phyloP scores from a whole-genome alignment of 495 filamentous ascomycete genomes.

The Zalerion maritima region DNA sequence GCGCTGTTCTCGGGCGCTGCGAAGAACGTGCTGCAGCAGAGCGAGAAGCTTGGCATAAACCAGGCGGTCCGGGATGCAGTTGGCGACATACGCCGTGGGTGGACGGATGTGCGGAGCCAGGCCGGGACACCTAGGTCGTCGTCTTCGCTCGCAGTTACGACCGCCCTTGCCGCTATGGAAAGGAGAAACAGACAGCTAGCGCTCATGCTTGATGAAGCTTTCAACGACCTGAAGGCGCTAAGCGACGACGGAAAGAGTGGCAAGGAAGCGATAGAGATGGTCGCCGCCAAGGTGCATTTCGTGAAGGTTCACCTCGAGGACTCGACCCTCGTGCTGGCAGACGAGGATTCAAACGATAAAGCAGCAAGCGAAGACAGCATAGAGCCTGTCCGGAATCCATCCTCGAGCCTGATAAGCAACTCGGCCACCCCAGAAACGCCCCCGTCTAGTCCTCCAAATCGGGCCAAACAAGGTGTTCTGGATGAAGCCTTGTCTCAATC shows the following conservation, averaged over 20 bases:
- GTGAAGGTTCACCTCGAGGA: conserved; percentile 68
- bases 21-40: conserved; percentile 62
- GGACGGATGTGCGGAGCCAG: conserved; percentile 27
- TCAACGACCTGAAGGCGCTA: conserved; percentile 49
- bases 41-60: conserved; percentile 78
- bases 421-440: too few species aligned
- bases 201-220: conserved; percentile 52
- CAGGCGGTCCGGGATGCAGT: conserved; percentile 83
- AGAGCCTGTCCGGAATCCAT: conserved; percentile 3
- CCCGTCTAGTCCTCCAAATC: too few species aligned
- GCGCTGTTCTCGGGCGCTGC: conserved; percentile 73
- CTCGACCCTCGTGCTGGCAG: conserved; percentile 37
- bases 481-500: too few species aligned
- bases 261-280: conserved; percentile 42
- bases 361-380: conserved; percentile 6
- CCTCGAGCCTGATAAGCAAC: not conserved
- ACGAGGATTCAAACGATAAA: conserved; percentile 19
- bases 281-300: conserved; percentile 59
- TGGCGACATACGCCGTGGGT: conserved; percentile 49
- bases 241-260: conserved; percentile 23
- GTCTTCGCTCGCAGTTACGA: too few species aligned
- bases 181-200: conserved; percentile 60
- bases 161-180: conserved; percentile 38
- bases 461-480: too few species aligned
- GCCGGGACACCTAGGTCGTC: conserved; percentile 14